Evolutionary conservation across 208 protist species (phyloP), one percentile per base, ranked within the genome.

Genomic region (Vickermania ingenoplastis): DNA sequence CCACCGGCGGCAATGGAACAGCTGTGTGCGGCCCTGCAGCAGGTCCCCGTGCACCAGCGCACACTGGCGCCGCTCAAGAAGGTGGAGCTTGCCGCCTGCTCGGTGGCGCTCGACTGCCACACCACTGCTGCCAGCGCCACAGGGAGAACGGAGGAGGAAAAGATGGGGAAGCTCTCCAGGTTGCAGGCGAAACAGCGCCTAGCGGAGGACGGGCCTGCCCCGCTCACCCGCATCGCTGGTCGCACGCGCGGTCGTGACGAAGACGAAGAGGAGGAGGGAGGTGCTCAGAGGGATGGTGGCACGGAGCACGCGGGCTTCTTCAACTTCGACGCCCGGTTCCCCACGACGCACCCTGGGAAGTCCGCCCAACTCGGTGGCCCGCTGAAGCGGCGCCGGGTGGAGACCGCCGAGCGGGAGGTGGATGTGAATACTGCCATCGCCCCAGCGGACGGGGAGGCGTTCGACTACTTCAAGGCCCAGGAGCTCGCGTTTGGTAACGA

Each of bases 381-480:
- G 21, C 57, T 65, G 30, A 81, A 81, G 74, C 67, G 74, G 22
- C 62, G 62, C 3, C 79, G 83, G 21, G 65, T 69, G 2, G 83
- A 90, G 58, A 61, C 68, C 11, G 60, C 67, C 52, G 63, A 77
- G 31, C 30, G 54, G 36, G 56, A 50, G 2, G 31, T 65, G 31
- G 70, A 83, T 53, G 73, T 70, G 31, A 83, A 67, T 21, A 89
- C 72, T 3, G 77, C 77, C 3, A 52, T 83, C n/a, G 61, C 29
- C 0, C 59, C 60, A 2, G 57, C 52, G 21, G 60, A 63, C 1
- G 61, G 53, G 45, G 28, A 51, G 27, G 41, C 58, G 14, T 93
- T 93, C 72, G 69, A 93, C 27, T 86, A 77, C 59, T 90, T 91
- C 54, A 26, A 48, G 0, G 74, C 73, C 2, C 86, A 93, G 63